Base-by-base conservation (phyloP, 2,329 filamentous ascomycete species). In the Rhexocercosporidium sp. region DNA sequence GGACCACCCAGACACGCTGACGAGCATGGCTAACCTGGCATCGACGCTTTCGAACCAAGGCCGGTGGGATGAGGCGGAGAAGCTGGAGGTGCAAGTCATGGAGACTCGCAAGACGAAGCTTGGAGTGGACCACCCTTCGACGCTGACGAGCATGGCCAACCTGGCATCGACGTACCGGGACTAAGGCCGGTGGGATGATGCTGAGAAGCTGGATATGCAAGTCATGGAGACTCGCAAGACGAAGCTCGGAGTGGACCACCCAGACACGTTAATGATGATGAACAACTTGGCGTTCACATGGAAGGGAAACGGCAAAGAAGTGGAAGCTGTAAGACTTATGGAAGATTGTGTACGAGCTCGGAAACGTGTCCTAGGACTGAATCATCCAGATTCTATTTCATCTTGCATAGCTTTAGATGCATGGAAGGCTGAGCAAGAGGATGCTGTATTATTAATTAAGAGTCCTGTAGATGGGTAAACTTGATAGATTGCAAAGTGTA, bases 11-110 rank as follows among this genome's bases (percentile, higher is more conserved):
- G 1, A 6, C 29, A 69, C 63, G 57, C 59, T 69, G 44, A 56
- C 47, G 9, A 69, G 66, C 66, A 66, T 69, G 41, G 31, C 11
- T 41, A 68, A 68, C 62, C 39, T 65, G 41, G 62, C 62, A 27
- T 64, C 51, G 51, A 64, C 62, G 31, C 49, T 51, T 18, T 12
- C 31, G 53, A 53, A 59, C 34, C 54, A 65, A 37, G 62, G 62
- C 27, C 54, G 54, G 14, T 65, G 41, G 62, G 41, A 65, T 27
- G 54, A 65, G 14, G 62, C 62, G 27, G 54, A 65, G n/a, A 29
- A 65, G 22, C 29, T 65, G 16, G 8, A 41, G 2, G 54, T 59
- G 29, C 41, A 49, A 65, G 62, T 59, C 14, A 49, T 59, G 29
- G 44, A 65, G 62, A 65, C 54, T 9, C 4, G 29, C 6, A 51